Percentiles rank a stretch among this genome's conserved stretches.
Conservation (phyloP, 116 monocot species). For the Posidonia oceanica region DNA sequence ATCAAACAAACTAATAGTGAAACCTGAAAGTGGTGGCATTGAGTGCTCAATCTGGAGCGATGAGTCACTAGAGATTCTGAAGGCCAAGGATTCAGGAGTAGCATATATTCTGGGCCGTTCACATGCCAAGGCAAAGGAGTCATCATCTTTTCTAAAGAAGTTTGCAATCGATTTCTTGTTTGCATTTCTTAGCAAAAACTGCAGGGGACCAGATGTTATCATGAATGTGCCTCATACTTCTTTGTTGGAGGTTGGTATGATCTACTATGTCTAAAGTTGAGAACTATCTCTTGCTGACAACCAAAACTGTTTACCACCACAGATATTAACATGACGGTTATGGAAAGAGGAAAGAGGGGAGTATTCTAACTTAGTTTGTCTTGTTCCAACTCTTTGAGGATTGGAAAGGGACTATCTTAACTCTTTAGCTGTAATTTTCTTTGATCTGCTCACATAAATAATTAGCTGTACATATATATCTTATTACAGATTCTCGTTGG, state of each 20-base stretch:
- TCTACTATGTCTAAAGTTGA: conserved; percentile 33
- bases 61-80: conserved; percentile 45
- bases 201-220: conserved; percentile 39
- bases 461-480: too few relatives aligned
- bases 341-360: too few relatives aligned
- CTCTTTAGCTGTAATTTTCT: too few relatives aligned
- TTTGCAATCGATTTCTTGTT: conserved; percentile 38
- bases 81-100: conserved; percentile 55
- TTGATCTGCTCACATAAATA: too few relatives aligned
- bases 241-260: conserved; percentile 64
- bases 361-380: too few relatives aligned
- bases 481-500: too few relatives aligned
- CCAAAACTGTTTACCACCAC: too few relatives aligned
- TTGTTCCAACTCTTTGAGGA: too few relatives aligned
- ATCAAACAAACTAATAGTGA: not conserved
- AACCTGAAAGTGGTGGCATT: not conserved
- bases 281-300: not conserved
- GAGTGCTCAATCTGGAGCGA: conserved; percentile 15
- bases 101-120: conserved; percentile 48
- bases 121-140: conserved; percentile 45
- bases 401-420: too few relatives aligned
- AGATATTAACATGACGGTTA: too few relatives aligned
- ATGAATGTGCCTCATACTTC: conserved; percentile 49
- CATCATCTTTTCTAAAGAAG: conserved; percentile 53
- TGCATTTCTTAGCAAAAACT: conserved; percentile 56